Base-by-base conservation (phyloP, 2,329 filamentous ascomycete genomes). In the Fusarium xyrophilum region DNA sequence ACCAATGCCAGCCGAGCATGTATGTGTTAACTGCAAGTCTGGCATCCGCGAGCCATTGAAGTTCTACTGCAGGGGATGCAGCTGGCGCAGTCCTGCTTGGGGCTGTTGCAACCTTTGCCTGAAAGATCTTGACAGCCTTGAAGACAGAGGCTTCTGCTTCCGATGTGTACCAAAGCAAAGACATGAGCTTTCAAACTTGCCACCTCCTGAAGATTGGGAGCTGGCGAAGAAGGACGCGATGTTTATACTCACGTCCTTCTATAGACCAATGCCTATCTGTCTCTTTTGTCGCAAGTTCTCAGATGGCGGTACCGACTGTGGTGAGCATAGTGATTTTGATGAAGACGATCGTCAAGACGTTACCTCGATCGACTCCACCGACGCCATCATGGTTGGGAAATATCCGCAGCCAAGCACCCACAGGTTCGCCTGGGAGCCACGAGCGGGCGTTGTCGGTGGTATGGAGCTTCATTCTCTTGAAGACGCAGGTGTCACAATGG, bases 81-180 rank as follows among this genome's bases (percentile, higher is more conserved):
- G 28, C 7, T 13, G 11, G 21, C 36, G 19, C 7, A 52, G 50
- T 13, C 11, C 21, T 9, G 21, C 21, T 6, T 66, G 55, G 63
- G 30, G 27, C 5, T 15, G 21, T 10, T 66, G 63, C 12, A 53
- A 60, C 8, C 27, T 66, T 12, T 66, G 63, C 35, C 33, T 51
- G 17, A 35, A 51, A 10, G 25, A 4, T 2, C 50, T 56, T 3
- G 55, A 52, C 4, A 28, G 23, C 3, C 32, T 64, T n/a, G 27
- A 21, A 36, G 15, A 23, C 15, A 35, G 55, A 28, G 60, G 56
- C 10, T 55, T 56, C 17, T 66, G 63, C 25, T 42, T 30, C 11
- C 40, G 48, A 33, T 64, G 54, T 33, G n/a, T 62, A n/a, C 55
- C 54, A 11, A 11, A 33, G 3, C 30, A 35, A 36, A 14, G 21